A percentile compares a stretch with the other conserved stretches of the same genome.
phyloP scores from a whole-genome alignment of 805 yeast species.

The Starmerella vitae region DNA sequence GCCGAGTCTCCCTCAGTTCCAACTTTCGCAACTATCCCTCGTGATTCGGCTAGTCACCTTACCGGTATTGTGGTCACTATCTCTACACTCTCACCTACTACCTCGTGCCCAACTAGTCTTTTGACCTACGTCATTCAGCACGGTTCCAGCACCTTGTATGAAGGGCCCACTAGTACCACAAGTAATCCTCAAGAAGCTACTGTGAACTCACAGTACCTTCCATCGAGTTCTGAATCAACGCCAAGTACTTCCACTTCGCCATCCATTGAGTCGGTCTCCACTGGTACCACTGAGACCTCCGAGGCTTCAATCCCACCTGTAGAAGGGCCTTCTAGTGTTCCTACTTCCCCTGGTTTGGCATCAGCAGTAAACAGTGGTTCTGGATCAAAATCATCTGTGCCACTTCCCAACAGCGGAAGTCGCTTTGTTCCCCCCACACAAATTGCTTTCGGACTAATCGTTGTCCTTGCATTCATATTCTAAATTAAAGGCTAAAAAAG shows the following conservation, averaged over 20 bases:
- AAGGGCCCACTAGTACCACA: slow-evolving; percentile 2
- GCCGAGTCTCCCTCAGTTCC: not conserved
- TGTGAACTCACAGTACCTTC: slow-evolving; percentile 4
- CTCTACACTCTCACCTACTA: slow-evolving; percentile 12
- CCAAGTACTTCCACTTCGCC: not conserved
- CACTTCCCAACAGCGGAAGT: not conserved
- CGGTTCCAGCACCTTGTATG: slow-evolving; percentile 12
- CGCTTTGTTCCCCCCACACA: too few species aligned
- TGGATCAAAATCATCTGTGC: not conserved
- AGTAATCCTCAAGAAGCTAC: slow-evolving; percentile 11
- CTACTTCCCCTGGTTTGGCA: not conserved
- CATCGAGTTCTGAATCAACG: not conserved
- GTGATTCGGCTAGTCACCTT: slow-evolving; percentile 1
- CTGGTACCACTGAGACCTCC: too few species aligned
- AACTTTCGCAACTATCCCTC: slow-evolving; percentile 2
- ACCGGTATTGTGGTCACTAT: slow-evolving; percentile 12
- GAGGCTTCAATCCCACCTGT: too few species aligned
- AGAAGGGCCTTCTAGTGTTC: too few species aligned
- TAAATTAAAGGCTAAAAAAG: too few species aligned
- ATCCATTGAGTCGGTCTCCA: too few species aligned
- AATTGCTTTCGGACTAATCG: too few species aligned
- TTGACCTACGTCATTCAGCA: slow-evolving; percentile 11
- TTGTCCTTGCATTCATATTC: too few species aligned
- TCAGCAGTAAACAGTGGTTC: not conserved
- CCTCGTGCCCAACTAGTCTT: slow-evolving; percentile 13